Evolutionary conservation across 192 early-diverging fungal genomes (phyloP).

Genomic region (Coemansia sp.): DNA sequence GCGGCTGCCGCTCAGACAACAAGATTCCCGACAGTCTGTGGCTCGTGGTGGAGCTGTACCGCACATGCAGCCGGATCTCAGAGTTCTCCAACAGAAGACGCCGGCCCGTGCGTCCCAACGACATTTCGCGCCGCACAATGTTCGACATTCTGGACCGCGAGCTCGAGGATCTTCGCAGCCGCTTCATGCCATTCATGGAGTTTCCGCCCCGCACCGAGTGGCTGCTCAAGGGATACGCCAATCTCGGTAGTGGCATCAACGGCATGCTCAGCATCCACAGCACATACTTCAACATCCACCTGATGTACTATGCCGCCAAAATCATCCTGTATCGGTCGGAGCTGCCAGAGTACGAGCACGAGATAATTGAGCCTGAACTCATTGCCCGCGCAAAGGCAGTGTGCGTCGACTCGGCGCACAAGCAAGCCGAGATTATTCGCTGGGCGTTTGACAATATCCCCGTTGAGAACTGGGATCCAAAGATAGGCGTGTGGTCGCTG

Average conservation of each 20-base stretch:
- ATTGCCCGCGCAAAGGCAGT: conserved; percentile 45
- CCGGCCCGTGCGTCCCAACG: conserved; percentile 37
- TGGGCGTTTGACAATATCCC: conserved; percentile 50
- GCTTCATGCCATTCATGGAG: conserved; percentile 41
- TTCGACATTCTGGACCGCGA: conserved; percentile 50
- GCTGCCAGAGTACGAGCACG: conserved; percentile 50
- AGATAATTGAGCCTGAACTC: conserved; percentile 21
- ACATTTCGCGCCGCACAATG: conserved; percentile 41
- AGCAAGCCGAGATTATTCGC: conserved; percentile 47
- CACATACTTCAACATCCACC: conserved; percentile 42
- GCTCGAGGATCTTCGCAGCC: conserved; percentile 36
- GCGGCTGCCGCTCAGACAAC: not conserved
- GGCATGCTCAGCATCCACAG: conserved; percentile 27
- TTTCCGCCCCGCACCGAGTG: conserved; percentile 43
- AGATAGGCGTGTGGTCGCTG: conserved; percentile 52
- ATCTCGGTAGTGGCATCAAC: conserved; percentile 12
- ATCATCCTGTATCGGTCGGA: conserved; percentile 56
- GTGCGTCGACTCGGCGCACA: conserved; percentile 51
- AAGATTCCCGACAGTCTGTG: conserved; percentile 43
- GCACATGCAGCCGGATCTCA: conserved; percentile 41
- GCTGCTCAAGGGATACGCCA: conserved; percentile 29
- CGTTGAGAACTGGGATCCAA: conserved; percentile 53
- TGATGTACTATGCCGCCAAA: conserved; percentile 52
- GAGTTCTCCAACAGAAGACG: conserved; percentile 53
- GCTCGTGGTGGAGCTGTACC: conserved; percentile 49